These are phyloP conservation scores for Cyberlindnera sargentensis DNA, from an alignment of 805 yeast genomes.

Conservation along the genomic window DNA sequence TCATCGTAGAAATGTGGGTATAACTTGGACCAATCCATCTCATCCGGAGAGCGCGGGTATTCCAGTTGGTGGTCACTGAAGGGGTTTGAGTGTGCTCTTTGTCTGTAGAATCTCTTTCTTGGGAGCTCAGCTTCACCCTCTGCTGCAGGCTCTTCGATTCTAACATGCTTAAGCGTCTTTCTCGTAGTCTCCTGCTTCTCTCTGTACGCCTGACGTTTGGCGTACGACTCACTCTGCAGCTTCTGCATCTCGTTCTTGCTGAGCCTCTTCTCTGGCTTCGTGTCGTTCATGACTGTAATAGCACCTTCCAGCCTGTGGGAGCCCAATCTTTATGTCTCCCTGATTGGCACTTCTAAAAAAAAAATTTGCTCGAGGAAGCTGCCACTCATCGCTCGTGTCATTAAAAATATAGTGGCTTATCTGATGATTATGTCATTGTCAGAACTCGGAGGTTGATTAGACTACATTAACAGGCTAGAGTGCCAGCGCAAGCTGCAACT, in stretches of 20 bases:
- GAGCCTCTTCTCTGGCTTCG: conserved; percentile 1
- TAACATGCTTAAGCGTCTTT: conserved; percentile 39
- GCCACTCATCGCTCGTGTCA: conserved; percentile 1
- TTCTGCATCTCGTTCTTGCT: conserved; percentile 18
- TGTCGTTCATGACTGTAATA: neutral
- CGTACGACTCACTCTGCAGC: conserved; percentile 17
- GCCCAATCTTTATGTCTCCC: neutral
- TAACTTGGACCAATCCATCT: conserved; percentile 80
- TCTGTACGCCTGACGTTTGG: conserved; percentile 34
- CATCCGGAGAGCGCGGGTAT: conserved; percentile 73
- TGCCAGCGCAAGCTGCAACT: no score
- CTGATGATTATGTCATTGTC: no score
- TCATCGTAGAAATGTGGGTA: conserved; percentile 57
- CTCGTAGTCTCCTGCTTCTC: conserved; percentile 43
- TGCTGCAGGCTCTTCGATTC: conserved; percentile 28
- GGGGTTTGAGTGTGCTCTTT: conserved; percentile 96
- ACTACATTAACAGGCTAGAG: no score
- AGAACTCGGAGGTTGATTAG: neutral
- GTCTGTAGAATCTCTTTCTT: conserved; percentile 82
- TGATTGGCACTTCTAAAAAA: neutral
- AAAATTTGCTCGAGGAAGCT: neutral
- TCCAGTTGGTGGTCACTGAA: conserved; percentile 91
- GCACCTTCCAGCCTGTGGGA: no score
- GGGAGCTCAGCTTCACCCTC: conserved; percentile 48
- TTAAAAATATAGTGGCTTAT: neutral